Evolutionary conservation across 192 early-diverging fungal species (phyloP), one percentile per base, ranked within the genome.

Genomic region (Entophlyctis helioformis): DNA sequence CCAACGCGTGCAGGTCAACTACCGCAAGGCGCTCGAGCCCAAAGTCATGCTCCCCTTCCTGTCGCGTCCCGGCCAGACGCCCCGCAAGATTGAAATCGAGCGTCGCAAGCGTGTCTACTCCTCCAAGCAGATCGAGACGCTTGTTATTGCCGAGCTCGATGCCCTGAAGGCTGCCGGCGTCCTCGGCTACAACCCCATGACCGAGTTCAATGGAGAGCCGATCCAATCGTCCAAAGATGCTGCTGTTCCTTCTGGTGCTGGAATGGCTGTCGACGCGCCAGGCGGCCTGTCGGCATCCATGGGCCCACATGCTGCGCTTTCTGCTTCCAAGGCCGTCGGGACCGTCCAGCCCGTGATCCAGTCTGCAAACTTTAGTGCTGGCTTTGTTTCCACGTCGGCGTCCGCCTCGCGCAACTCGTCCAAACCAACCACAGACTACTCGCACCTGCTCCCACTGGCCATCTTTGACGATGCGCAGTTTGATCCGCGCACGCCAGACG

Each of bases 81-180:
- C 73, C 12, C 31, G 73, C 15, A 70, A 70, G 38, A 65, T 76
- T 20, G 73, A 74, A 49, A 76, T 76, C 29, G 73, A 76, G 51
- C 44, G 73, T 10, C 47, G 57, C 35, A 69, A 70, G 44, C 28
- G 73, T n/a, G 41, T 68, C 18, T 76, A 53, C 35, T 54, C 63
- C 1, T 43, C 42, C 19, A 62, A 67, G 35, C 49, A 67, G 15
- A 62, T 71, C 32, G 46, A 51, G 23, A 15, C 26, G 9, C 37
- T 66, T 18, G 21, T 60, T 16, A 33, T 46, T 32, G 22, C 22
- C 9, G 50, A 57, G 21, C 4, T 64, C 15, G 35, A 44, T 34
- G 41, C 35, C 12, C 27, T 29, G 8, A 21, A 10, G 15, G 39
- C 26, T 12, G 11, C 26, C 28, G 44, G 39, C 11, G 22, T 22